phyloP scores from a whole-genome alignment of 2,329 filamentous ascomycete species.

The Aspergillus sp. region DNA sequence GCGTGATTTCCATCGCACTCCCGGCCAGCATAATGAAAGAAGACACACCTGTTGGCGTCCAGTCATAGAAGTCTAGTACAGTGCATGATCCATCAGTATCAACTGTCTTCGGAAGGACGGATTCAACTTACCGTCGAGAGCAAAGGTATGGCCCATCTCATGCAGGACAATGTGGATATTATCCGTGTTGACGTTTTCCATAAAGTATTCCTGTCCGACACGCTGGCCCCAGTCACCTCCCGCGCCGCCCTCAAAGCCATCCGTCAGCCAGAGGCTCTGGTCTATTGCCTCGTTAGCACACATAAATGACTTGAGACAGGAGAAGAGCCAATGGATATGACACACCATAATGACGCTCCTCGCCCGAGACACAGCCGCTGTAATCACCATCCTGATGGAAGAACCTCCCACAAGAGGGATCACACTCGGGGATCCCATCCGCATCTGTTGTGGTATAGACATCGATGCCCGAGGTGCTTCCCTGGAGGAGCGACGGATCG shows the following conservation, averaged over 20 bases:
- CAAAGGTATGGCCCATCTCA: constrained; percentile 17
- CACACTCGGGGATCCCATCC: constrained; percentile 13
- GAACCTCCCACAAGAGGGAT: constrained; percentile 12
- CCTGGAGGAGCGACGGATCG: constrained; percentile 10
- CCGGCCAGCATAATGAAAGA: constrained; percentile 18
- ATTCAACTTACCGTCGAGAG: constrained; percentile 10
- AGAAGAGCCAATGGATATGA: too few species aligned
- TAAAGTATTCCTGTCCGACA: constrained; percentile 14
- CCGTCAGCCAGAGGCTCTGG: constrained; percentile 17
- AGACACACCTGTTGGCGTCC: constrained; percentile 11
- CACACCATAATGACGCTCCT: constrained; percentile 15
- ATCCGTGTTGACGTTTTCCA: constrained; percentile 9
- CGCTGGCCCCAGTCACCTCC: constrained; percentile 19
- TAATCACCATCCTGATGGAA: constrained; percentile 17
- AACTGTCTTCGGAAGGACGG: too few species aligned
- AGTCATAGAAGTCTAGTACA: constrained; percentile 15
- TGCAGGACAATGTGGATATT: constrained; percentile 17
- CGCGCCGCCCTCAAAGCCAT: constrained; percentile 14
- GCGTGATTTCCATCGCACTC: constrained; percentile 14
- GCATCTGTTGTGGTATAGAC: constrained; percentile 15
- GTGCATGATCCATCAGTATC: not conserved
- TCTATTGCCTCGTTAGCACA: constrained; percentile 1
- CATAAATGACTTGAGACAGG: accelerated
- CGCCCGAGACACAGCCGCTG: constrained; percentile 7
- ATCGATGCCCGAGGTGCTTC: constrained; percentile 12